Evolutionary conservation across 306 rosid species (phyloP).

Genomic region (Malus asiatica): DNA sequence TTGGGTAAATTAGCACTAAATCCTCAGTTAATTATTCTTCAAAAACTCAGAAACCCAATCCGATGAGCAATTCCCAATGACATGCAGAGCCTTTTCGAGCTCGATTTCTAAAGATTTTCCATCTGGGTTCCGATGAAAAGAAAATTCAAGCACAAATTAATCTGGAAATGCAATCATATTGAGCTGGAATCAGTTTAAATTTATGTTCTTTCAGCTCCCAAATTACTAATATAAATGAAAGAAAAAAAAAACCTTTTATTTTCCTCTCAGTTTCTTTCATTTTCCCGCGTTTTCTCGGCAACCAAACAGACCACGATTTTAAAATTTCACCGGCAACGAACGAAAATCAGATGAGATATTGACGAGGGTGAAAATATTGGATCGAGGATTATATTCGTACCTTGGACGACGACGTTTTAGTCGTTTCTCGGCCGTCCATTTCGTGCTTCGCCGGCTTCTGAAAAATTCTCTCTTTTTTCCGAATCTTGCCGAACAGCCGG

Average conservation of each 20-base stretch:
- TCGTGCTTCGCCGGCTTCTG: neutral
- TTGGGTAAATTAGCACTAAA: neutral
- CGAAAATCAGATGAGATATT: neutral
- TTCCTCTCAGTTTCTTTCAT: neutral
- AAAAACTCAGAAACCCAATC: neutral
- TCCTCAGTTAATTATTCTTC: neutral
- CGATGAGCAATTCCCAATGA: neutral
- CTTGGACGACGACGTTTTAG: constrained; percentile 19
- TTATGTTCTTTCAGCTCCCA: neutral
- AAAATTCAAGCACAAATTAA: neutral
- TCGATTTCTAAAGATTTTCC: neutral
- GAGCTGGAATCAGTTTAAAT: neutral
- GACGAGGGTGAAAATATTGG: neutral
- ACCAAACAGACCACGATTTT: neutral
- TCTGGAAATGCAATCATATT: neutral
- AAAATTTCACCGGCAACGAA: neutral
- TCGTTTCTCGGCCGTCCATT: constrained; percentile 11
- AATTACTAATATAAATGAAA: neutral
- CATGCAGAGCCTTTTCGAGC: neutral
- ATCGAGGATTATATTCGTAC: neutral
- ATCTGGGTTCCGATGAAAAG: neutral
- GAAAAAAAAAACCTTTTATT: neutral
- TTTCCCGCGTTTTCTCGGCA: neutral
- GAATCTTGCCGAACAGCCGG: neutral
- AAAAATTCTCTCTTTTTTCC: neutral